A percentile compares a stretch with the other conserved stretches of the same genome.
Evolutionary conservation across 306 rosid species (phyloP).

Genomic region (Vigna nakashimae): DNA sequence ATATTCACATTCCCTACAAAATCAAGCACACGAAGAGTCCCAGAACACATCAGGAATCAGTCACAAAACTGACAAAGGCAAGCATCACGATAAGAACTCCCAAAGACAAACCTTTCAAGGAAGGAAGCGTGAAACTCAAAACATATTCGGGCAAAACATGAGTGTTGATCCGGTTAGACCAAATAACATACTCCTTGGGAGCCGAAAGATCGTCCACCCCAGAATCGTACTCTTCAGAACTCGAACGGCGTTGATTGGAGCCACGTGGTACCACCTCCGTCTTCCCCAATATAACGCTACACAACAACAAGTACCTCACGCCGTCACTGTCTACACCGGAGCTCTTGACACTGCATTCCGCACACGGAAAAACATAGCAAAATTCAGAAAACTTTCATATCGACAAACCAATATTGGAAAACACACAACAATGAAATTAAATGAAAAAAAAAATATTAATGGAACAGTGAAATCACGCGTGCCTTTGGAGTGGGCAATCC

Average conservation of each 20-base stretch:
- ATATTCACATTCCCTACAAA: conserved; percentile 53
- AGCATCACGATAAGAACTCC: neutral
- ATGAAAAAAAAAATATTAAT: neutral
- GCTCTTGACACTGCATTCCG: conserved; percentile 53
- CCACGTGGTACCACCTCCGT: conserved; percentile 64
- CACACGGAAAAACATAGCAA: neutral
- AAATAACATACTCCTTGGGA: conserved; percentile 70
- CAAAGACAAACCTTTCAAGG: conserved; percentile 51
- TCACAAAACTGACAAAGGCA: neutral
- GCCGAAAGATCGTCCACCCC: conserved; percentile 63
- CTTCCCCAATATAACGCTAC: conserved; percentile 87
- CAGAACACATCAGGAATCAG: neutral
- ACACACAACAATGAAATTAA: neutral
- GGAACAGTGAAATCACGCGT: conserved; percentile 17
- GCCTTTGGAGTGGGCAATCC: conserved; percentile 67
- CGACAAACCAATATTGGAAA: neutral
- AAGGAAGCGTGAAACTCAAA: conserved; percentile 66
- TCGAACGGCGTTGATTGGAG: conserved; percentile 62
- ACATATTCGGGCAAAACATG: conserved; percentile 77
- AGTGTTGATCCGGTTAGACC: conserved; percentile 78
- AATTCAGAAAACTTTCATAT: neutral
- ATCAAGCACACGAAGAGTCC: conserved; percentile 6
- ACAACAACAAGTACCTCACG: conserved; percentile 69
- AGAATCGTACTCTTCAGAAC: conserved; percentile 72
- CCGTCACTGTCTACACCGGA: conserved; percentile 61